Conservation (phyloP, 208 protist genomes). For the Crithidia mellificae region DNA sequence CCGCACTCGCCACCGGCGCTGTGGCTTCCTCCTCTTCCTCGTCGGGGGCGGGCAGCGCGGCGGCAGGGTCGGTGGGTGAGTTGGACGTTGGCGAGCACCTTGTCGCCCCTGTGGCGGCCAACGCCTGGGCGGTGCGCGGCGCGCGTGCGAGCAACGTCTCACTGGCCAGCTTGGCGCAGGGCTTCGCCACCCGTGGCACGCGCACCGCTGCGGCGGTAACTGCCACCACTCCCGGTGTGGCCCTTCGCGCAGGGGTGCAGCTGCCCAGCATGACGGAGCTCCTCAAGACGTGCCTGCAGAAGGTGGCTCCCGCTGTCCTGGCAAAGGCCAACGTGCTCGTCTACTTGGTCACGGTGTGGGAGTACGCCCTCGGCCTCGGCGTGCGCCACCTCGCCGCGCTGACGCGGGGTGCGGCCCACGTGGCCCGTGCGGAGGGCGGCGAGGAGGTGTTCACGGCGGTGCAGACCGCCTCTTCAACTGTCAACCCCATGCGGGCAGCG, state of each 20-base stretch:
- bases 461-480: slow-evolving; percentile 1
- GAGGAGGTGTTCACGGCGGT: slow-evolving; percentile 2
- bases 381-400: slow-evolving; percentile 23
- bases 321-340: slow-evolving; percentile 25
- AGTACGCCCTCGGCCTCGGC: slow-evolving; percentile 25
- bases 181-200: not conserved
- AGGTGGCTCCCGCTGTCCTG: slow-evolving; percentile 1
- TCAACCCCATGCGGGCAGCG: not conserved
- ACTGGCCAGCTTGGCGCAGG: slow-evolving; percentile 10
- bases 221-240: not conserved
- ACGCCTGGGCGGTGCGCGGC: slow-evolving; percentile 51
- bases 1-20: not conserved
- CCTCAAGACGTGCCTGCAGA: slow-evolving; percentile 28
- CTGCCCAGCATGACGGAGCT: slow-evolving; percentile 30
- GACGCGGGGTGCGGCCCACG: slow-evolving; percentile 11
- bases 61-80: slow-evolving; percentile 14
- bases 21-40: not conserved
- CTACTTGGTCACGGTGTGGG: slow-evolving; percentile 25
- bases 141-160: slow-evolving; percentile 28
- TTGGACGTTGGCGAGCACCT: slow-evolving; percentile 62
- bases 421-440: slow-evolving; percentile 15
- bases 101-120: slow-evolving; percentile 30
- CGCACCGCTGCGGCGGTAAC: not conserved
- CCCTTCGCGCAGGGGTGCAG: not conserved
- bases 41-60: not conserved